Percentiles rank a stretch among this genome's conserved stretches.
Evolutionary conservation across 2,329 filamentous ascomycete species (phyloP).

Genomic region (Xylariaceae sp.): DNA sequence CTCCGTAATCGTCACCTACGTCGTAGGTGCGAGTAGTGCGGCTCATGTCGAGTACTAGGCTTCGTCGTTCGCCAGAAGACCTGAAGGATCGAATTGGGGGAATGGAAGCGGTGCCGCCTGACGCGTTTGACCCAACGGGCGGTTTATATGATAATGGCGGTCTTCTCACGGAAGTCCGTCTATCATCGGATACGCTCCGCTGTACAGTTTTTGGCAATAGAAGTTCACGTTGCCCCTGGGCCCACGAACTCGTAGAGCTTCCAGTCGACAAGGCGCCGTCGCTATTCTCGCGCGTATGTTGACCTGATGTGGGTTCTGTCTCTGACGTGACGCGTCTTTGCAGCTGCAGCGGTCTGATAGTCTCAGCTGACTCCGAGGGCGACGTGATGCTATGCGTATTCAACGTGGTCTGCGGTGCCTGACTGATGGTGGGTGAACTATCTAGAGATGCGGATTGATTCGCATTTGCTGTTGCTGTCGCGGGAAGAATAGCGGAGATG

Average conservation of each 20-base stretch:
- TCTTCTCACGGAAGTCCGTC: constrained; percentile 37
- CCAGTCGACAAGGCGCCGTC: constrained; percentile 19
- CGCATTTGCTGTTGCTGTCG: constrained; percentile 21
- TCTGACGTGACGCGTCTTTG: constrained; percentile 1
- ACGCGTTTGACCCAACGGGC: constrained; percentile 27
- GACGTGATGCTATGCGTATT: constrained; percentile 20
- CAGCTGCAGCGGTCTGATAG: constrained; percentile 20
- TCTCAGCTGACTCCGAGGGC: constrained; percentile 23
- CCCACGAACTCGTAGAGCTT: constrained; percentile 30
- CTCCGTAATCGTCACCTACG: constrained; percentile 36
- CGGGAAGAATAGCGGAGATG: constrained; percentile 19
- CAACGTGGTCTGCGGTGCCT: neutral
- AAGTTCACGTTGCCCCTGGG: constrained; percentile 43
- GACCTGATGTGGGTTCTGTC: constrained; percentile 4
- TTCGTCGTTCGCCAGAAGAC: constrained; percentile 54
- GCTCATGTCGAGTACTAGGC: constrained; percentile 50
- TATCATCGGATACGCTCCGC: constrained; percentile 44
- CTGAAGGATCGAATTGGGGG: constrained; percentile 54
- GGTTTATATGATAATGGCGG: constrained; percentile 49
- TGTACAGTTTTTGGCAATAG: constrained; percentile 41
- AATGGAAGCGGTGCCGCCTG: constrained; percentile 31
- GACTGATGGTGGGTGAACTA: too few species aligned
- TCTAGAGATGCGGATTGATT: constrained; percentile 37
- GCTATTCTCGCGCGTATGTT: constrained; percentile 10
- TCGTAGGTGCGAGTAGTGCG: constrained; percentile 40